Percentiles rank a stretch among this genome's conserved stretches.
Evolutionary conservation across 2,329 filamentous ascomycete genomes (phyloP).

Genomic region (Penicillium sp.): DNA sequence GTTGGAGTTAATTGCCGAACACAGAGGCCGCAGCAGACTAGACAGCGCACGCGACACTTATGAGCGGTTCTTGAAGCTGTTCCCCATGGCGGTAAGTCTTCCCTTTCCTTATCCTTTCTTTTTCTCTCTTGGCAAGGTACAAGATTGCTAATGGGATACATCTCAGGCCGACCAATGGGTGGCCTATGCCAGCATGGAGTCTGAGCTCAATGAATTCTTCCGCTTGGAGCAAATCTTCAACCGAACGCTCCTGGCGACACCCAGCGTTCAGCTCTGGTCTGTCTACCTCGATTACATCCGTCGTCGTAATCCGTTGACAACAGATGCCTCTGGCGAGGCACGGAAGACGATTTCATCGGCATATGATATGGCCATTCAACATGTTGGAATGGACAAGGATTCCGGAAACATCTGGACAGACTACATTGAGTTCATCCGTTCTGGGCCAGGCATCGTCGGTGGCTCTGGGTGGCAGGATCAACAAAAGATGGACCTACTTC

Average conservation of each 20-base stretch:
- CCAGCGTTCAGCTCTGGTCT: conserved; percentile 85
- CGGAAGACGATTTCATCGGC: conserved; percentile 78
- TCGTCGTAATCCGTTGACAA: conserved; percentile 80
- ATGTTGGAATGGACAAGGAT: conserved; percentile 88
- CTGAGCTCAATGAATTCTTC: conserved; percentile 77
- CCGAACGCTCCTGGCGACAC: conserved; percentile 72
- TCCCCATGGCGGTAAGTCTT: conserved; percentile 79
- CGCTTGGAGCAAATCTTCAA: conserved; percentile 82
- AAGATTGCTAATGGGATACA: conserved; percentile 35
- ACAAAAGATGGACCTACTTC: conserved; percentile 93
- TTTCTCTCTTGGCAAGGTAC: neutral
- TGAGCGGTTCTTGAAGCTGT: conserved; percentile 81
- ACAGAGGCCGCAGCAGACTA: conserved; percentile 76
- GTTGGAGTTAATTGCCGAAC: conserved; percentile 81
- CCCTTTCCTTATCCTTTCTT: neutral
- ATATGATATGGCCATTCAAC: conserved; percentile 88
- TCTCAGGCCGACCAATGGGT: conserved; percentile 86
- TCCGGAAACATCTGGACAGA: conserved; percentile 89
- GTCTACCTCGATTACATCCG: conserved; percentile 95
- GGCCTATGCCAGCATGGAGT: conserved; percentile 83
- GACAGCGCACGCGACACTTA: conserved; percentile 79
- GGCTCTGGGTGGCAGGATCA: conserved; percentile 92
- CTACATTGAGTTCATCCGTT: conserved; percentile 90
- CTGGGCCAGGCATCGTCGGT: conserved; percentile 79
- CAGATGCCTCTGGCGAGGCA: conserved; percentile 72